Evolutionary conservation across 2,329 filamentous ascomycete species (phyloP), one percentile per base, ranked within the genome.

Genomic region (Didymella glomerata): DNA sequence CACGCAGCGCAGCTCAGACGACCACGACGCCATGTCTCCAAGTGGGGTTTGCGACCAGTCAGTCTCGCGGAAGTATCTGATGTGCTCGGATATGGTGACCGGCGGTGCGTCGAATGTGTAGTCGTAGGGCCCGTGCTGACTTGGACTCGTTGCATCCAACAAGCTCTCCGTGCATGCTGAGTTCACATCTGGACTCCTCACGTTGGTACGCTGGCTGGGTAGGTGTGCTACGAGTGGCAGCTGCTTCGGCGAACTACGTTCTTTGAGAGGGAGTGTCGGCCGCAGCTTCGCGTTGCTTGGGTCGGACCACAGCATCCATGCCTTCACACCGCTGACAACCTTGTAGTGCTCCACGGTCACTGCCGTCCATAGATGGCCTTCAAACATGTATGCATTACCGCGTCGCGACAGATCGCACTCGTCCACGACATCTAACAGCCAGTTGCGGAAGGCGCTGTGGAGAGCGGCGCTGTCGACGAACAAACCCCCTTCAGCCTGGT

Each of bases 1-100:
- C 85, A 93, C 89, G 64, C 85, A 85, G 50, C 91, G 85, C 52
- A 94, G 77, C 65, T 92, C 89, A 27, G 84, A 75, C 2, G 84
- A 77, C 90, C 91, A 95, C 20, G 81, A 74, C 57, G 88, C 85
- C 40, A 94, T 90, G 0, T 90, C 88, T 0, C 91, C 91, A 1
- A 94, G 80, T 2, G 87, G 79, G 1, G 91, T 94, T 0, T 83
- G 79, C 2, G 84, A 83, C 91, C 91, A 95, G 71, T 93, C 86
- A 20, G 88, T 77, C 20, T 83, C 86, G 36, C 89, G 85, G 24
- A 88, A 88, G 66, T 92, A 90, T 47, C 82, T 84, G 53, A 93
- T 87, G 70, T 94, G 91, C 4, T 82, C 78, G 2, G 89, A 86
- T 48, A 92, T 80, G 28, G 53, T 59, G 6, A 50, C 45, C 2